Conservation (phyloP, 306 rosid species). For the Trifolium repens region DNA sequence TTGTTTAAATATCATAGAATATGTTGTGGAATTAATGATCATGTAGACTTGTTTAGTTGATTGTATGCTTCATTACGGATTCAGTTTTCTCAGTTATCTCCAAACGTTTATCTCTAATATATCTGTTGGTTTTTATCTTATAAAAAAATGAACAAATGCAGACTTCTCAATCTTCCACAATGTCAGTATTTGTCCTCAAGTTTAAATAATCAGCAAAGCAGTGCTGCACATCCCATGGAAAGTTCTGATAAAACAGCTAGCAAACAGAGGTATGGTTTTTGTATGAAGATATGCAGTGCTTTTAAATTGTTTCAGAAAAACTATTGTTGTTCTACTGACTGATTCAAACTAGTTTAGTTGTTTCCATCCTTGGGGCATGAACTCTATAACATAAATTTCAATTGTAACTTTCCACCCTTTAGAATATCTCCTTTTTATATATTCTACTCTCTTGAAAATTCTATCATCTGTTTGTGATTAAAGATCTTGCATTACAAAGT, state of each 20-base stretch:
- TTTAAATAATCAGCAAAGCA: constrained; percentile 48
- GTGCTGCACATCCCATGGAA: constrained; percentile 42
- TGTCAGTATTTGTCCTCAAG: constrained; percentile 56
- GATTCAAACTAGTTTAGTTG: constrained; percentile 6
- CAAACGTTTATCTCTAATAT: constrained; percentile 11
- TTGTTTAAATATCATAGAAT: constrained; percentile 4
- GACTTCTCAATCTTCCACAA: constrained; percentile 78
- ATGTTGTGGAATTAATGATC: neutral
- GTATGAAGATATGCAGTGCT: constrained; percentile 23
- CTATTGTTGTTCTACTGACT: constrained; percentile 3
- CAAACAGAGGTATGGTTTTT: constrained; percentile 64
- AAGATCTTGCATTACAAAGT: neutral
- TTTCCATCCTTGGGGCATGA: constrained; percentile 25
- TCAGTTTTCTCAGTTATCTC: constrained; percentile 22
- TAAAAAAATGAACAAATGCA: constrained; percentile 47
- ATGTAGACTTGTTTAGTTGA: constrained; percentile 7
- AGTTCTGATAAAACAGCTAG: constrained; percentile 48
- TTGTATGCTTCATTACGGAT: constrained; percentile 18
- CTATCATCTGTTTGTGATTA: constrained; percentile 15
- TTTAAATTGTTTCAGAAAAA: constrained; percentile 8
- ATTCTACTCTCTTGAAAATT: constrained; percentile 1
- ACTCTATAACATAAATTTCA: constrained; percentile 1
- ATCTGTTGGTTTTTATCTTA: constrained; percentile 29
- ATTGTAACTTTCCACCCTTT: neutral
- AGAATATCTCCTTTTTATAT: constrained; percentile 8